A percentile compares a stretch with the other conserved stretches of the same genome.
These are phyloP conservation scores for Myriangium duriaei DNA, from an alignment of 2,329 filamentous ascomycete species.

Conservation along the genomic window DNA sequence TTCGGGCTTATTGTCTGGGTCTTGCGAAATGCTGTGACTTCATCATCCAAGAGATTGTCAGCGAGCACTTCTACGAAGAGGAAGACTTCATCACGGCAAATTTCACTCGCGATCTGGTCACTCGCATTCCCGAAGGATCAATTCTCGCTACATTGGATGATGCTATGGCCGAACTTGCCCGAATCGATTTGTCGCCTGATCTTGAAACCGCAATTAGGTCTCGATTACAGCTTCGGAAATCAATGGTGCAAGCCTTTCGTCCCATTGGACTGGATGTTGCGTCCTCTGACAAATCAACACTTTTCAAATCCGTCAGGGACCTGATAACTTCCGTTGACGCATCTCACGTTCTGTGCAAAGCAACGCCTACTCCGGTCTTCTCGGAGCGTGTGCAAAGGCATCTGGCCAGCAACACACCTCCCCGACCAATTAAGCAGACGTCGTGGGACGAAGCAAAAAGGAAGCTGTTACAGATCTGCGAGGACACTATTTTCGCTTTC, in stretches of 20 bases:
- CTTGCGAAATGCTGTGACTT: slow-evolving; percentile 71
- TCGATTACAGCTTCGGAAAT: slow-evolving; percentile 54
- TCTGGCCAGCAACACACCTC: slow-evolving; percentile 85
- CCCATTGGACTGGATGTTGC: slow-evolving; percentile 3
- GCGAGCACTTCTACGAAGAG: slow-evolving; percentile 92
- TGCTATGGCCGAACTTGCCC: slow-evolving; percentile 39
- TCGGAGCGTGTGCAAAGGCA: slow-evolving; percentile 84
- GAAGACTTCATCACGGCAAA: slow-evolving; percentile 94
- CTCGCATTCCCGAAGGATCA: slow-evolving; percentile 45
- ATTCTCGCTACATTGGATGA: slow-evolving; percentile 43
- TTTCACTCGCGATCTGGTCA: slow-evolving; percentile 67
- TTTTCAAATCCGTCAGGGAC: slow-evolving; percentile 16
- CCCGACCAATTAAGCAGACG: slow-evolving; percentile 73
- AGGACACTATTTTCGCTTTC: slow-evolving; percentile 52
- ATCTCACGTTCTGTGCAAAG: slow-evolving; percentile 39
- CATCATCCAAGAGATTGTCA: slow-evolving; percentile 63
- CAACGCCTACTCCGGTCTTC: slow-evolving; percentile 60
- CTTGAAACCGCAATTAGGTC: slow-evolving; percentile 16
- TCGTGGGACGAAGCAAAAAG: slow-evolving; percentile 58
- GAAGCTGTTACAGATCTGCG: slow-evolving; percentile 57
- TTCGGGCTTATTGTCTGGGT: slow-evolving; percentile 77
- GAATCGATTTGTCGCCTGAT: slow-evolving; percentile 10
- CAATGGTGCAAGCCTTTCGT: slow-evolving; percentile 8
- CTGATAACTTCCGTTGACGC: slow-evolving; percentile 14
- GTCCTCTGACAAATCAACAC: slow-evolving; percentile 6